Conservation (phyloP, 495 filamentous ascomycete genomes). For the Aspergillus asperescens region DNA sequence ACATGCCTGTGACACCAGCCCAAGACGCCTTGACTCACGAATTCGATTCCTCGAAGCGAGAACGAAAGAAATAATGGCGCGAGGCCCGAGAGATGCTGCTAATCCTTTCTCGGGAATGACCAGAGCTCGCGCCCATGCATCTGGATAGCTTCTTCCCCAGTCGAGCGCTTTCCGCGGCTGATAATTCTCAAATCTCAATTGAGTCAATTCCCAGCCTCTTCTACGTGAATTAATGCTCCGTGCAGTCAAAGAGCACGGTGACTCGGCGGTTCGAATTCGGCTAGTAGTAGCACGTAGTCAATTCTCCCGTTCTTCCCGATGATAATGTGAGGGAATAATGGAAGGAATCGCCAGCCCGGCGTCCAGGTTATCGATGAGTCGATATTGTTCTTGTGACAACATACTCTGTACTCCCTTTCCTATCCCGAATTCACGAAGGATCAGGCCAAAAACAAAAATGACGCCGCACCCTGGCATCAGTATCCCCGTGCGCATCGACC, state of each 20-base stretch:
- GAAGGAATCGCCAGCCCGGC: background rate
- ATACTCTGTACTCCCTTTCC: background rate
- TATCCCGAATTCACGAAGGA: background rate
- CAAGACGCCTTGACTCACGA: constrained; percentile 1
- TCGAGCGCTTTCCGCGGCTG: constrained; percentile 15
- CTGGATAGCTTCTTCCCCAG: background rate
- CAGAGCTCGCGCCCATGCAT: constrained; percentile 2
- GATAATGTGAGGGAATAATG: too few relatives aligned
- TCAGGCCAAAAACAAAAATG: constrained; percentile 1
- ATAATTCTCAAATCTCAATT: background rate
- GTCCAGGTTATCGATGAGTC: background rate
- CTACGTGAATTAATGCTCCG: background rate
- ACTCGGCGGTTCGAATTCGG: background rate
- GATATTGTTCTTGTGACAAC: background rate
- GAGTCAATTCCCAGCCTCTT: background rate
- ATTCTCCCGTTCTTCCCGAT: background rate
- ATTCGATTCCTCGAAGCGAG: too few relatives aligned
- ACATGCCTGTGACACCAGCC: constrained; percentile 5
- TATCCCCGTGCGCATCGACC: constrained; percentile 29
- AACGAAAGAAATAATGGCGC: constrained; percentile 1
- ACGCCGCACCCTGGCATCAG: constrained; percentile 28
- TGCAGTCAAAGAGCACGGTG: background rate
- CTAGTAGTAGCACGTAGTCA: too few relatives aligned
- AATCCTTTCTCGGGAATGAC: constrained; percentile 12
- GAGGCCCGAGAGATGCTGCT: constrained; percentile 14